Evolutionary conservation across 768 basidiomycete species (phyloP).

Genomic region (Cystofilobasidium macerans): DNA sequence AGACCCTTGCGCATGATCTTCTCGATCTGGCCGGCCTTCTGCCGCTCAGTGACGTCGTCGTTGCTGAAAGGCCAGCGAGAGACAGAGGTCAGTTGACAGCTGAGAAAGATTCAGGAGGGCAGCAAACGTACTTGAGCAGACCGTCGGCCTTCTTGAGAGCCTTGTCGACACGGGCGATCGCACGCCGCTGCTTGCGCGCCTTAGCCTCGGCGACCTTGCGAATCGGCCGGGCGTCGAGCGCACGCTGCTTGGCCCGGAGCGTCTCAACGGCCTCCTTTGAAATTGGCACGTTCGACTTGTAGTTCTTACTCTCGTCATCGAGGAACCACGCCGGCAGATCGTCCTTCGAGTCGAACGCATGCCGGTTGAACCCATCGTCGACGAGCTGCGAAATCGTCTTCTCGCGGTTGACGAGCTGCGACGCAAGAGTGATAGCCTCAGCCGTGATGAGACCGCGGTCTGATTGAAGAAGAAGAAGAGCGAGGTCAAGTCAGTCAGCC

Average conservation of each 20-base stretch:
- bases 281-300: conserved; percentile 89
- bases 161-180: conserved; percentile 71
- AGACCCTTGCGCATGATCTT: conserved; percentile 48
- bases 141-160: conserved; percentile 94
- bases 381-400: conserved; percentile 78
- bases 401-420: conserved; percentile 78
- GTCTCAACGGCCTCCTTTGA: conserved; percentile 87
- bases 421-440: conserved; percentile 83
- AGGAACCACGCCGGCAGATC: conserved; percentile 91
- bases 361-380: conserved; percentile 90
- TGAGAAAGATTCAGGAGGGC: not conserved
- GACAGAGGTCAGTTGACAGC: not conserved
- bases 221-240: conserved; percentile 90
- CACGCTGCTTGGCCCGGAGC: conserved; percentile 78
- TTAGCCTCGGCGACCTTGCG: conserved; percentile 99
- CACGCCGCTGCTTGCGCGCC: conserved; percentile 87
- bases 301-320: conserved; percentile 85
- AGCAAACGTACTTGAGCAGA: conserved; percentile 39
- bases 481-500: not conserved
- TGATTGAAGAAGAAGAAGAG: conserved; percentile 36
- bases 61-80: conserved; percentile 37
- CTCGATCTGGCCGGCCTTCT: conserved; percentile 87
- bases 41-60: conserved; percentile 82
- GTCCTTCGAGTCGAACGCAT: conserved; percentile 83
- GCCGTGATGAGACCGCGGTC: conserved; percentile 73